Evolutionary conservation across 2,329 filamentous ascomycete genomes (phyloP), one percentile per base, ranked within the genome.

Genomic region (Trichoderma cornu-damae): DNA sequence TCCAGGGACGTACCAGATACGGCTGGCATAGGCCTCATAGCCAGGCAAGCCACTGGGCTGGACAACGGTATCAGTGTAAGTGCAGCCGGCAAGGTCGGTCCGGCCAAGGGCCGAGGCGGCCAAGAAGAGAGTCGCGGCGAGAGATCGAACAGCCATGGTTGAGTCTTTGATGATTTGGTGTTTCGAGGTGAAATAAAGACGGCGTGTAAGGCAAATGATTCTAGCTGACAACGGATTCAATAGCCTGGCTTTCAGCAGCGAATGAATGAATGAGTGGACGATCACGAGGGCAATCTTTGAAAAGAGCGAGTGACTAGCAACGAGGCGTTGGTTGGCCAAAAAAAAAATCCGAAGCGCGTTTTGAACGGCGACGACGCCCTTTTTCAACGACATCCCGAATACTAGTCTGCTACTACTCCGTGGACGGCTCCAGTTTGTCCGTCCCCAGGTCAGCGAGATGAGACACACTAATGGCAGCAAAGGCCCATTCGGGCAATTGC

Each of bases 1-100:
- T 62, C 72, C 82, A 2, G 83, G 84, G 53, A 85, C 79, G 69
- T 82, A 87, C 75, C 77, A 87, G 64, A 83, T 69, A 46, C 78
- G 60, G 56, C 75, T 79, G 42, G 75, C 75, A 63, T 77, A 78
- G 59, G 71, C 67, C 44, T 76, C 75, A 63, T 77, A 78, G 59
- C 70, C 67, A 46, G 66, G 63, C 22, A 65, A 67, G 54, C 57
- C 42, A 59, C 68, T 65, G 57, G 69, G 63, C 55, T 54, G 56
- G 55, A 68, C 61, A 51, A 73, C 67, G 14, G 63, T 60, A 46
- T 70, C 70, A 62, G 71, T 72, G 61, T 69, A 70, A 9, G 73
- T 73, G 70, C 79, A 81, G 64, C 77, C 79, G 1, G 34, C 54
- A 38, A 78, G 63, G 63, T 79, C 75, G 32, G 78, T 80, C 61